Conservation (phyloP, 1,139 yeast species). For the Suzukiozyma palmioleophila region DNA sequence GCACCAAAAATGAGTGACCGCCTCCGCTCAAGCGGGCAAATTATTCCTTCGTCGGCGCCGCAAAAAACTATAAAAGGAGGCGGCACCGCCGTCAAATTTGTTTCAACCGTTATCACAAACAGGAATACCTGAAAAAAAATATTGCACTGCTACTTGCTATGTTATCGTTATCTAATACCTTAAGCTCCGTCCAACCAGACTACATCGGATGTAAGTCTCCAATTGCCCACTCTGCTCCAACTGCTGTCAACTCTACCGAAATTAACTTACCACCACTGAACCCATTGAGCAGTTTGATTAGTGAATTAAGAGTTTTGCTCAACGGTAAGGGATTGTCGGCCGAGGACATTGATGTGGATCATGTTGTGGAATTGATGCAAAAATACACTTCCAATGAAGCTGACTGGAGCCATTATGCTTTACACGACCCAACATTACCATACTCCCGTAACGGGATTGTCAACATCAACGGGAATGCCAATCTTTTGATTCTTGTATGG, state of each 20-base stretch:
- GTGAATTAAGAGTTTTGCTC: constrained; percentile 30
- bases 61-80: no score
- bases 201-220: no score
- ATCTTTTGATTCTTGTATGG: constrained; percentile 67
- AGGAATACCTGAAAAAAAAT: no score
- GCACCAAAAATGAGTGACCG: no score
- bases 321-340: constrained; percentile 34
- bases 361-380: constrained; percentile 44
- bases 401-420: constrained; percentile 62
- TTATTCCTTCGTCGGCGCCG: no score
- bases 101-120: no score
- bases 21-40: no score
- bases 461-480: constrained; percentile 65
- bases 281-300: constrained; percentile 15
- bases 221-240: background rate
- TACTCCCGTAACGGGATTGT: constrained; percentile 65
- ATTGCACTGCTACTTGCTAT: background rate
- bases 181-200: no score
- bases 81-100: no score
- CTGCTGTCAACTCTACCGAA: background rate
- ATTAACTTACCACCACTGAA: constrained; percentile 7
- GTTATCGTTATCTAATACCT: background rate
- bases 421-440: constrained; percentile 46
- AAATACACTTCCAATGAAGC: constrained; percentile 42
- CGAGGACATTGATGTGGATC: constrained; percentile 53